phyloP scores from a whole-genome alignment of 176 grass and related monocot species.

The Miscanthus lutarioriparius region DNA sequence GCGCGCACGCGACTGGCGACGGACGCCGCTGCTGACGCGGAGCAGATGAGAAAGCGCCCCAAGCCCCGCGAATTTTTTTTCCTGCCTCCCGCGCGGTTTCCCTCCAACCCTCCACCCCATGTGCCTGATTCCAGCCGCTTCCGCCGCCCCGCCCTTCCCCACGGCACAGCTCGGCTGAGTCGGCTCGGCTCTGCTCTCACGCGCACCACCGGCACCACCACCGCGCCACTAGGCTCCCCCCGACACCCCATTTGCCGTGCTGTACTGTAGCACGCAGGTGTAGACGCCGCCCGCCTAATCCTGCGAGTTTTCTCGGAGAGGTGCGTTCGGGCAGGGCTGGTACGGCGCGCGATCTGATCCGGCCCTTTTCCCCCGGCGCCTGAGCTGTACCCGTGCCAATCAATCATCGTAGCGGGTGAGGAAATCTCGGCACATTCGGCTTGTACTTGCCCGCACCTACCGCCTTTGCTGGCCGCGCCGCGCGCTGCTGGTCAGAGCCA shows the following conservation, averaged over 20 bases:
- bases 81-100: conserved; percentile 8
- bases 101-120: neutral
- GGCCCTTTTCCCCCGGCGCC: neutral
- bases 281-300: conserved; percentile 5
- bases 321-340: neutral
- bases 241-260: conserved; percentile 30
- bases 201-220: neutral
- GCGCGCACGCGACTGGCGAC: conserved; percentile 15
- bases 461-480: conserved; percentile 7
- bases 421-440: conserved; percentile 44
- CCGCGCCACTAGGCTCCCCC: neutral
- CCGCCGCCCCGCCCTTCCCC: neutral
- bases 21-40: neutral
- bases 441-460: conserved; percentile 24
- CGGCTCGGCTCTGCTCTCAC: neutral
- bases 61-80: neutral
- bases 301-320: neutral
- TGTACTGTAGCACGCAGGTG: neutral
- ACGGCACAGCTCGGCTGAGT: neutral
- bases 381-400: conserved; percentile 37
- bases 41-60: neutral
- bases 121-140: conserved; percentile 14
- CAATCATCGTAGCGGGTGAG: conserved; percentile 31
- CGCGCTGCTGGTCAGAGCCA: conserved; percentile 10
- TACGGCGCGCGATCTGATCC: conserved; percentile 55